Conservation (phyloP, 352 stramenopile species). For the Phytophthora pisi region DNA sequence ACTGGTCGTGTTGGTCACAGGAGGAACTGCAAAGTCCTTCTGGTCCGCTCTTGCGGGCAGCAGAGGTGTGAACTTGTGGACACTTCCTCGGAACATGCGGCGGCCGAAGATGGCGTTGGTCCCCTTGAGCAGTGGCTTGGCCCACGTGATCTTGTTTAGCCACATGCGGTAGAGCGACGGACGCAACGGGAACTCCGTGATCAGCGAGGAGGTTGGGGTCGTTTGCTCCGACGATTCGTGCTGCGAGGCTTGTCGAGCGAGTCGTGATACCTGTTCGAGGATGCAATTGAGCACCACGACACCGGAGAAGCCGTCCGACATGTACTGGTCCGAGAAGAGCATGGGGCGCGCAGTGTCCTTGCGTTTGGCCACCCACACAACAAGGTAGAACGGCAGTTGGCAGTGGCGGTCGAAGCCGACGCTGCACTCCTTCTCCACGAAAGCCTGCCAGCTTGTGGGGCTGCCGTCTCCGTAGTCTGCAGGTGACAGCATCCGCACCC, state of each 20-base stretch:
- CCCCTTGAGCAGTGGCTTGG: conserved; percentile 32
- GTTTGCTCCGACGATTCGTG: background rate
- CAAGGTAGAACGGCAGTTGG: conserved; percentile 48
- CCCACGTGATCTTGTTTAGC: conserved; percentile 30
- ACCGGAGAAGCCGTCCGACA: conserved; percentile 48
- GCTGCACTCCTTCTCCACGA: conserved; percentile 52
- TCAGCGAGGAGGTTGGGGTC: background rate
- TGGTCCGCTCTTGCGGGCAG: conserved; percentile 31
- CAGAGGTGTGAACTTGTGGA: conserved; percentile 35
- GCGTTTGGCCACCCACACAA: conserved; percentile 38
- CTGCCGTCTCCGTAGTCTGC: conserved; percentile 34
- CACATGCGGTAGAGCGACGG: conserved; percentile 43
- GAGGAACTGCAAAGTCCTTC: conserved; percentile 39
- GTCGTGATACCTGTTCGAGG: conserved; percentile 34
- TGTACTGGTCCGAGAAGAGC: conserved; percentile 58
- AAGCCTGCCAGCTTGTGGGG: conserved; percentile 44
- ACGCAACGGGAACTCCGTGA: conserved; percentile 33
- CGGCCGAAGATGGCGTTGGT: conserved; percentile 34
- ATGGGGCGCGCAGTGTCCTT: conserved; percentile 37
- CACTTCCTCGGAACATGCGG: conserved; percentile 26
- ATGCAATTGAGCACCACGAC: conserved; percentile 48
- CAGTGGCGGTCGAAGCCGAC: conserved; percentile 40
- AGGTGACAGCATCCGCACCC: conserved; percentile 20
- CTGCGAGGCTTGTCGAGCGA: conserved; percentile 19
- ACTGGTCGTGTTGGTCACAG: conserved; percentile 33